These are phyloP conservation scores for Westerdykella sp. DNA, from an alignment of 2,329 filamentous ascomycete species.

Conservation along the genomic window DNA sequence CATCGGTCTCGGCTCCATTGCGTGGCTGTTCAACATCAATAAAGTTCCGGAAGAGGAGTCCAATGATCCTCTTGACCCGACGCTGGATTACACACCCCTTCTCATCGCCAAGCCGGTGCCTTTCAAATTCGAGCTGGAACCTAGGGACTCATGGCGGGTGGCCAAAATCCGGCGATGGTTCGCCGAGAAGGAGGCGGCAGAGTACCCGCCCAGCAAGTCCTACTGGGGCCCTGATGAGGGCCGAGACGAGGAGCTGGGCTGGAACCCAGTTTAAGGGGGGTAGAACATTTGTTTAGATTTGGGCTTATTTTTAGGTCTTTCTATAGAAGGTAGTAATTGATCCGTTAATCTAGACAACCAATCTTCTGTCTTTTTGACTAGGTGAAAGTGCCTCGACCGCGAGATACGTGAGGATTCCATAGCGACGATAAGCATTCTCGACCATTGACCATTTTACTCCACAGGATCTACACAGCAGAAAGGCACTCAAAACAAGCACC, in stretches of 20 bases:
- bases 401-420: too few species aligned
- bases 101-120: conserved; percentile 44
- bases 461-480: too few species aligned
- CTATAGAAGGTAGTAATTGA: too few species aligned
- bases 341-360: too few species aligned
- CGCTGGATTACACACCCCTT: conserved; percentile 40
- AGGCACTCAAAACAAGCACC: too few species aligned
- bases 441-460: too few species aligned
- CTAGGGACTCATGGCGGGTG: conserved; percentile 30
- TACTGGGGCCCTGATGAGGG: conserved; percentile 39
- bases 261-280: conserved; percentile 28
- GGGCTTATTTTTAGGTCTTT: too few species aligned
- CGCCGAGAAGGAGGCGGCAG: conserved; percentile 30
- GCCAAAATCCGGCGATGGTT: conserved; percentile 31
- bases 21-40: conserved; percentile 42
- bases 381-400: too few species aligned
- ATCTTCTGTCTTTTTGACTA: too few species aligned
- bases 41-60: conserved; percentile 12
- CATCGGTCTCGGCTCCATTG: conserved; percentile 40
- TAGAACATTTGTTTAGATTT: too few species aligned
- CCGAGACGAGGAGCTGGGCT: conserved; percentile 25
- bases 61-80: conserved; percentile 30
- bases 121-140: conserved; percentile 39
- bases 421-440: too few species aligned
- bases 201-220: conserved; percentile 32